Base-by-base conservation (phyloP, 202 grass and related monocot genomes). In the Digitaria exilis region DNA sequence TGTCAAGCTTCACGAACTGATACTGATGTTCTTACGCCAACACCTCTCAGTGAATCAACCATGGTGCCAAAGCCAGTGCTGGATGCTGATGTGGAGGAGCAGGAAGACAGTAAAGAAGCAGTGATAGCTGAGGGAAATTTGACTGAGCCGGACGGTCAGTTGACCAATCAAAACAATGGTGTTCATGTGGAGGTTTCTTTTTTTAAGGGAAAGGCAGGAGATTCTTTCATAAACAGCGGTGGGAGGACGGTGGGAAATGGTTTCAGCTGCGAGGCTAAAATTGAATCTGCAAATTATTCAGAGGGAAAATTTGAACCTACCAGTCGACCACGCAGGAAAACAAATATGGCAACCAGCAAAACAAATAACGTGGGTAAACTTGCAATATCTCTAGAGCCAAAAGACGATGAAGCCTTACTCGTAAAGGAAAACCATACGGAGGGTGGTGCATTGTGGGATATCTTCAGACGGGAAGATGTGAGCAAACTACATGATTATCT, bases 381-480 rank as follows among this genome's bases (percentile, higher is more conserved):
- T 44, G 0, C 2, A 0, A 37, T 89, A 49, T 7, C 1, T 69
- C 60, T 48, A 19, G 84, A 90, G 74, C 18, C 79, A 26, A 7
- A 52, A 78, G 73, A 78, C 0, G 76, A 80, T 14, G 0, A 0
- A 26, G 1, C 29, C 19, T 4, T 3, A 6, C 18, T 1, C 24
- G 6, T 29, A 54, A 79, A 90, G 61, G 79, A 11, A 24, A 56
- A 73, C 10, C 58, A 77, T 43, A 4, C 85, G 15, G 87, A 89
- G 56, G 96, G 92, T 78, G 96, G 92, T 81, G 96, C 96, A 75
- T 50, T 98, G 69, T 98, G 92, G 96, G 92, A 98, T 85, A 98
- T 98, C 67, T 98, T 92, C 62, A 77, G 92, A 57, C 83, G 96
- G 24, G 90, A 98, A 90, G 96, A 98, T 84, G 89, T 87, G 7